Percentiles rank a stretch among this genome's conserved stretches.
These are phyloP conservation scores for Marasmius sp. DNA, from an alignment of 1,284 basidiomycete species.

Conservation along the genomic window DNA sequence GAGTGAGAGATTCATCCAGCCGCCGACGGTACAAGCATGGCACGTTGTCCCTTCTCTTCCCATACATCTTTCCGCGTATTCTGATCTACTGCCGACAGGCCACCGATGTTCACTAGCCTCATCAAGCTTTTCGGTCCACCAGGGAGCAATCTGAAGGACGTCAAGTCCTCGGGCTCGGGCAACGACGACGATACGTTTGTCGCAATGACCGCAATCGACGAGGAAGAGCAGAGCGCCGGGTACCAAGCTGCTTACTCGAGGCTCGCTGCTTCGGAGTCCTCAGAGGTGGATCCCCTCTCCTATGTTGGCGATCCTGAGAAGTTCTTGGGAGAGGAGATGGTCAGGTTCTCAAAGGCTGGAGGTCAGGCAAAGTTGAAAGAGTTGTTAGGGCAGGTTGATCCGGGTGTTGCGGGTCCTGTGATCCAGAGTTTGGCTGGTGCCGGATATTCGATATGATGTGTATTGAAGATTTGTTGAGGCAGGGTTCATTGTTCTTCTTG, in stretches of 20 bases:
- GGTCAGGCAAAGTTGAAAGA: slow-evolving; percentile 31
- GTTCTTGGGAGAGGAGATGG: slow-evolving; percentile 49
- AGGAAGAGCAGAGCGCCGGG: slow-evolving; percentile 85
- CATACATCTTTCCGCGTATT: slow-evolving; percentile 4
- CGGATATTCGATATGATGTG: slow-evolving; percentile 31
- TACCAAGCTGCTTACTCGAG: slow-evolving; percentile 95
- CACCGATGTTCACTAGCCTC: slow-evolving; percentile 67
- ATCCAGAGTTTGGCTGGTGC: slow-evolving; percentile 40
- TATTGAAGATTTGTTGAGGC: no score
- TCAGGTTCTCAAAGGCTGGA: slow-evolving; percentile 22
- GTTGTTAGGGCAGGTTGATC: slow-evolving; percentile 37
- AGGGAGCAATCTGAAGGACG: slow-evolving; percentile 47
- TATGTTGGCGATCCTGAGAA: slow-evolving; percentile 58
- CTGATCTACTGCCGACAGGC: slow-evolving; percentile 44
- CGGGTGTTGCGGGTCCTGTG: slow-evolving; percentile 38
- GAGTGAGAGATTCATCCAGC: slow-evolving; percentile 65
- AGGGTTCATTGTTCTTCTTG: no score
- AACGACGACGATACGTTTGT: slow-evolving; percentile 59
- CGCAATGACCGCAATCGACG: slow-evolving; percentile 79
- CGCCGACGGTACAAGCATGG: slow-evolving; percentile 70
- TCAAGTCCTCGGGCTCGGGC: slow-evolving; percentile 20
- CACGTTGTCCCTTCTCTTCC: slow-evolving; percentile 32
- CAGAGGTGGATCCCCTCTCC: slow-evolving; percentile 55
- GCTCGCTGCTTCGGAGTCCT: slow-evolving; percentile 76
- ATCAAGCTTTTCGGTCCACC: slow-evolving; percentile 78